phyloP scores from a whole-genome alignment of 2,329 filamentous ascomycete species.

The Plectosphaerella sp. region DNA sequence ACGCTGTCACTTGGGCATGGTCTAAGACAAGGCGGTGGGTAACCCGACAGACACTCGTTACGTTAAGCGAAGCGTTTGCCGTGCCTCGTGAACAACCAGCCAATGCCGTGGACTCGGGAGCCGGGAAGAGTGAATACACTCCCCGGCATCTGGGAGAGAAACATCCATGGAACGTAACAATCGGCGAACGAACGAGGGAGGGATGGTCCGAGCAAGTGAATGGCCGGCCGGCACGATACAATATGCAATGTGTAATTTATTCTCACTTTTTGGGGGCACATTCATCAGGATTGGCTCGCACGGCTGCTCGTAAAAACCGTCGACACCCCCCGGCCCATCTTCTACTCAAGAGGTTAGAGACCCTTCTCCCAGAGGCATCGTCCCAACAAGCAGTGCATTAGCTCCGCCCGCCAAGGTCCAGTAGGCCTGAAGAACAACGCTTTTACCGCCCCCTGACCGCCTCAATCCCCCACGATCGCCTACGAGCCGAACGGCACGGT shows the following conservation, averaged over 20 bases:
- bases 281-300: background rate
- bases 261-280: background rate
- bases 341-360: background rate
- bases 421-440: too few relatives aligned
- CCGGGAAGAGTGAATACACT: too few relatives aligned
- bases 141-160: too few relatives aligned
- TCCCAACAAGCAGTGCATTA: background rate
- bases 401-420: background rate
- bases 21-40: constrained; percentile 2
- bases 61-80: constrained; percentile 2
- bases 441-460: too few relatives aligned
- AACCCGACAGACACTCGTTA: constrained; percentile 1
- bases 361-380: background rate
- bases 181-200: background rate
- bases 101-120: background rate
- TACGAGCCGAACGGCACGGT: too few relatives aligned
- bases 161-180: too few relatives aligned
- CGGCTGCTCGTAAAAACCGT: background rate
- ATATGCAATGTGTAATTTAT: background rate
- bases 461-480: too few relatives aligned
- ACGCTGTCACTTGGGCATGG: background rate
- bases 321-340: background rate
- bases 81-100: background rate
- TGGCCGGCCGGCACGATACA: background rate
- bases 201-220: background rate